These are phyloP conservation scores for Dactylonectria macrodidyma DNA, from an alignment of 2,329 filamentous ascomycete genomes.

Conservation along the genomic window DNA sequence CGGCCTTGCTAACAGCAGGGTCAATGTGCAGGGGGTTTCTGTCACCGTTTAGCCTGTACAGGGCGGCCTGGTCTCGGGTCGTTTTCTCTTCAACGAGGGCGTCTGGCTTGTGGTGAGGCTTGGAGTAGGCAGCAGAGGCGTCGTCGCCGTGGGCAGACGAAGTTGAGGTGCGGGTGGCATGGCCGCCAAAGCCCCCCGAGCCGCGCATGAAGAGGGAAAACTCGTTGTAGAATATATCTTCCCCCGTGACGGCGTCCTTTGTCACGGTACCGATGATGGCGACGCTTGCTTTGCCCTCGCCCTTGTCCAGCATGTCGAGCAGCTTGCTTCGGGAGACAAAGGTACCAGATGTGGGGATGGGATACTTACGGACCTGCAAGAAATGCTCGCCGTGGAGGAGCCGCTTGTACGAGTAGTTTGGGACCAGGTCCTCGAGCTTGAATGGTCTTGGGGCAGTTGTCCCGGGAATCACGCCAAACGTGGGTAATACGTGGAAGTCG, in stretches of 20 bases:
- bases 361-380: conserved; percentile 92
- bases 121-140: conserved; percentile 80
- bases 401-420: conserved; percentile 99
- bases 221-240: conserved; percentile 98
- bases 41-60: conserved; percentile 95
- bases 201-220: conserved; percentile 91
- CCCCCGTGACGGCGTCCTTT: conserved; percentile 85
- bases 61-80: conserved; percentile 88
- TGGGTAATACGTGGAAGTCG: conserved; percentile 92
- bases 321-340: conserved; percentile 84
- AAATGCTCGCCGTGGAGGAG: conserved; percentile 98
- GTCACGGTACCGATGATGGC: conserved; percentile 86
- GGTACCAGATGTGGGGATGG: conserved; percentile 86
- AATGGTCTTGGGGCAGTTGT: conserved; percentile 88
- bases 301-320: conserved; percentile 96
- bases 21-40: conserved; percentile 98
- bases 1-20: conserved; percentile 92
- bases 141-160: conserved; percentile 70
- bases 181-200: conserved; percentile 90
- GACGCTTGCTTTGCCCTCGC: conserved; percentile 92
- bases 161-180: conserved; percentile 76
- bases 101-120: conserved; percentile 84
- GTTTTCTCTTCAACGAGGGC: conserved; percentile 90
- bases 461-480: conserved; percentile 92
- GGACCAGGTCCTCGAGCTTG: conserved; percentile 84